phyloP scores from a whole-genome alignment of 768 basidiomycete species.

The Boletus coccyginus region DNA sequence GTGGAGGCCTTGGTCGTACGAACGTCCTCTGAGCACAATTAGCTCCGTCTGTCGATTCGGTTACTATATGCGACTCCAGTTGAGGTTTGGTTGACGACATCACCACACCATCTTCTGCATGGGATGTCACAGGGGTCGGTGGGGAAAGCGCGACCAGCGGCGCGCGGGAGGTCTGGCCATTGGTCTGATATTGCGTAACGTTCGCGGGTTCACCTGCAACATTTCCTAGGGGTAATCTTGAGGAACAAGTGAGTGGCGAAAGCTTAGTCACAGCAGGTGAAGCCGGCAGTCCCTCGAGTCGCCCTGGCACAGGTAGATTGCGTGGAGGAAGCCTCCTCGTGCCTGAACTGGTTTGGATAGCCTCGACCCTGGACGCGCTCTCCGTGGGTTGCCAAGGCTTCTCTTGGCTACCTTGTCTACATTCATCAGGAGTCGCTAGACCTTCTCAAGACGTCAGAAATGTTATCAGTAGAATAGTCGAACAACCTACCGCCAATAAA shows the following conservation, averaged over 20 bases:
- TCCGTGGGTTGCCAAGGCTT: slow-evolving; percentile 4
- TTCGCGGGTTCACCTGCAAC: background rate
- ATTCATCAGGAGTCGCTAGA: slow-evolving; percentile 30
- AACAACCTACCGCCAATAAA: slow-evolving; percentile 54
- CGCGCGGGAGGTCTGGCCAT: slow-evolving; percentile 10
- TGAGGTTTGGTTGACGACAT: slow-evolving; percentile 25
- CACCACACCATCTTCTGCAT: slow-evolving; percentile 25
- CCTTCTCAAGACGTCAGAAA: slow-evolving; percentile 25
- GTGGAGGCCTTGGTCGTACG: slow-evolving; percentile 45
- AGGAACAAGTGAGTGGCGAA: background rate
- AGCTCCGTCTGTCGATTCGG: slow-evolving; percentile 8
- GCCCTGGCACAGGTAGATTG: background rate
- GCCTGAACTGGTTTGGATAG: background rate
- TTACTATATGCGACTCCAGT: slow-evolving; percentile 24
- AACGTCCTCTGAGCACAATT: slow-evolving; percentile 23
- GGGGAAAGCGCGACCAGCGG: slow-evolving; percentile 23
- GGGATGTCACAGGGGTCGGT: slow-evolving; percentile 4
- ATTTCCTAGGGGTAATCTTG: slow-evolving; percentile 1
- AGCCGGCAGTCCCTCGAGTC: background rate
- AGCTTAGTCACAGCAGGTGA: background rate
- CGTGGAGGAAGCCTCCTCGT: background rate
- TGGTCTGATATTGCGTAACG: background rate
- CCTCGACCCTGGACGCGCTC: background rate
- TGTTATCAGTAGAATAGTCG: background rate
- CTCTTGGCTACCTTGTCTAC: slow-evolving; percentile 8